Evolutionary conservation across 768 basidiomycete species (phyloP).

Genomic region (Boletus vinaceobasis): DNA sequence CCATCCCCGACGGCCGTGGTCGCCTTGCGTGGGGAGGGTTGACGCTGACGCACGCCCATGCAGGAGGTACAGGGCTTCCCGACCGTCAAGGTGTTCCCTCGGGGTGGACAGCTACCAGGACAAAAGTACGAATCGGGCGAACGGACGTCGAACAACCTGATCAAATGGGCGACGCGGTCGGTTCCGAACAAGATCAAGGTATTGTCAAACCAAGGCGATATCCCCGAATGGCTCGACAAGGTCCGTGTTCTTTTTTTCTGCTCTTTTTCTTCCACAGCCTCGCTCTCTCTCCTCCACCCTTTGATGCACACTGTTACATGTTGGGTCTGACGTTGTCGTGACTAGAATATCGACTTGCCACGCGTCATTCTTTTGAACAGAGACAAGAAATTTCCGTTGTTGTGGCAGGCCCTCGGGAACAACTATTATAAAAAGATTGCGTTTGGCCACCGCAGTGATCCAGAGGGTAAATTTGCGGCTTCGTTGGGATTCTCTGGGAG

Average conservation of each 20-base stretch:
- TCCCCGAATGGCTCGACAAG: constrained; percentile 65
- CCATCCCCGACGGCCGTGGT: no score
- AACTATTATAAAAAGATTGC: constrained; percentile 62
- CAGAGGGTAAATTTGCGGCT: constrained; percentile 55
- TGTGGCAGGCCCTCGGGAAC: constrained; percentile 79
- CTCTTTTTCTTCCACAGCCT: neutral
- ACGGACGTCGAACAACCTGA: constrained; percentile 68
- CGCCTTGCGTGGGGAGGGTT: no score
- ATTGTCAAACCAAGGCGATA: constrained; percentile 52
- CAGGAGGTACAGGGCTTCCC: constrained; percentile 92
- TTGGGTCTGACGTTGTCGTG: neutral
- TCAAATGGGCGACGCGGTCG: constrained; percentile 70
- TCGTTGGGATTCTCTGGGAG: constrained; percentile 57
- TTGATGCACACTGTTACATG: neutral
- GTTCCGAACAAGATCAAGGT: constrained; percentile 71
- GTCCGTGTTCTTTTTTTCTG: constrained; percentile 38
- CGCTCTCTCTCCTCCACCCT: neutral
- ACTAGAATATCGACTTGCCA: constrained; percentile 40
- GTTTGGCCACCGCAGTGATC: constrained; percentile 64
- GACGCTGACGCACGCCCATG: no score
- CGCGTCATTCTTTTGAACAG: constrained; percentile 72
- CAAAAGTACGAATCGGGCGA: constrained; percentile 66
- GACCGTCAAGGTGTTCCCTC: constrained; percentile 88
- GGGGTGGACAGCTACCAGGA: constrained; percentile 60
- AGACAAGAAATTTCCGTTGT: constrained; percentile 69